These are phyloP conservation scores for Gossypioides kirkii DNA, from an alignment of 345 rosid genomes.

Conservation along the genomic window DNA sequence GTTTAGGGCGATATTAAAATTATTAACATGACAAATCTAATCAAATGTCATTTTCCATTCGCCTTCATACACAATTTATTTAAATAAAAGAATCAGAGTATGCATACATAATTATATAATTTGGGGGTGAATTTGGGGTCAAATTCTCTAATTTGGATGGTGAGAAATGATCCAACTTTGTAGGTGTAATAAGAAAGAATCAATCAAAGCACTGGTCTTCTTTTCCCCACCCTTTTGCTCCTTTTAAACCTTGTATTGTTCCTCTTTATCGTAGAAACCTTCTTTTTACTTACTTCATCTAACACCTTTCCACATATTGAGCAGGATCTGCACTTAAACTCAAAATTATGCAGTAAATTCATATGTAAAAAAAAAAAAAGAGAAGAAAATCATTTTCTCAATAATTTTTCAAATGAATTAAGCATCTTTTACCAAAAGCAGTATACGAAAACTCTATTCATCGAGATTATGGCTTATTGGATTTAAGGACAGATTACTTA, in stretches of 20 bases:
- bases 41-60: not conserved
- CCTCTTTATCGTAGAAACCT: not conserved
- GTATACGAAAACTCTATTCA: no score
- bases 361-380: not conserved
- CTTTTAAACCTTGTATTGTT: not conserved
- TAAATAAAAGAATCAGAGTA: not conserved
- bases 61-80: not conserved
- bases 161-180: no score
- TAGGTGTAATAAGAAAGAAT: no score
- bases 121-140: not conserved
- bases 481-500: not conserved
- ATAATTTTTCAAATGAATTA: no score
- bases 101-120: not conserved
- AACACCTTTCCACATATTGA: slow-evolving; percentile 7
- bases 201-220: not conserved
- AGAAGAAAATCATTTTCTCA: no score
- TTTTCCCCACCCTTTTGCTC: not conserved
- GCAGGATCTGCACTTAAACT: not conserved
- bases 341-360: not conserved
- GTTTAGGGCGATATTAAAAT: no score
- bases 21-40: not conserved
- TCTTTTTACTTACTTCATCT: not conserved
- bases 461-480: not conserved
- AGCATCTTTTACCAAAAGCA: no score
- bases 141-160: not conserved